Evolutionary conservation across 1,139 yeast genomes (phyloP).

Genomic region (Yamadazyma taylorii): DNA sequence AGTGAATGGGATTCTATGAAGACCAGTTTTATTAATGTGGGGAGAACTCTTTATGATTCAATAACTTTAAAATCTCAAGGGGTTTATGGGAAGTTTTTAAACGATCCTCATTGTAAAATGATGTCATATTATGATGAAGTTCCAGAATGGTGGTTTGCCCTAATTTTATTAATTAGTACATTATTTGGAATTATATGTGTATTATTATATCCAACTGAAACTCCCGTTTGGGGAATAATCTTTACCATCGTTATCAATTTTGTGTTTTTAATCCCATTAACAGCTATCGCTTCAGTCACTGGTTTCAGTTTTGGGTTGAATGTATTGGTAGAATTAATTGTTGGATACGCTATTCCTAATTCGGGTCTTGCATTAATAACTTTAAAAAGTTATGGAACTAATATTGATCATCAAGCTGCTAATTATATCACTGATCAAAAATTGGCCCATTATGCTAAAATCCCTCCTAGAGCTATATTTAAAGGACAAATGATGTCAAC

Average conservation of each 20-base stretch:
- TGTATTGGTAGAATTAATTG: conserved; percentile 58
- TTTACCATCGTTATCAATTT: conserved; percentile 55
- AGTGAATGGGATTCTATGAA: conserved; percentile 49
- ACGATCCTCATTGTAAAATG: conserved; percentile 58
- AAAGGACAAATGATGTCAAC: conserved; percentile 56
- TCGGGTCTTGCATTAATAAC: conserved; percentile 61
- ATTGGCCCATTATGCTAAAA: conserved; percentile 58
- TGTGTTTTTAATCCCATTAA: conserved; percentile 53
- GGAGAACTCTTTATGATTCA: conserved; percentile 32
- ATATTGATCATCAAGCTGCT: conserved; percentile 63
- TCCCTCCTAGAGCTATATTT: conserved; percentile 62
- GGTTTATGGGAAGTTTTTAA: conserved; percentile 47
- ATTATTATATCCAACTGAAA: conserved; percentile 43
- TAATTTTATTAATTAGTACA: conserved; percentile 46
- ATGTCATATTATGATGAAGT: conserved; percentile 58
- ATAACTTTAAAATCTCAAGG: conserved; percentile 36
- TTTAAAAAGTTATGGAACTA: conserved; percentile 58
- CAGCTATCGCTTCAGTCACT: conserved; percentile 51
- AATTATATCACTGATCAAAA: conserved; percentile 56
- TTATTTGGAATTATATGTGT: conserved; percentile 49
- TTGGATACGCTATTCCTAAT: conserved; percentile 65
- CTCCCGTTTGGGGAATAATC: conserved; percentile 59
- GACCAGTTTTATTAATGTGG: conserved; percentile 38
- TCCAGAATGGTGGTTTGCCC: conserved; percentile 60
- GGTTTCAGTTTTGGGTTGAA: conserved; percentile 56